Evolutionary conservation across 2,329 filamentous ascomycete species (phyloP).

Genomic region (Colletotrichum horii): DNA sequence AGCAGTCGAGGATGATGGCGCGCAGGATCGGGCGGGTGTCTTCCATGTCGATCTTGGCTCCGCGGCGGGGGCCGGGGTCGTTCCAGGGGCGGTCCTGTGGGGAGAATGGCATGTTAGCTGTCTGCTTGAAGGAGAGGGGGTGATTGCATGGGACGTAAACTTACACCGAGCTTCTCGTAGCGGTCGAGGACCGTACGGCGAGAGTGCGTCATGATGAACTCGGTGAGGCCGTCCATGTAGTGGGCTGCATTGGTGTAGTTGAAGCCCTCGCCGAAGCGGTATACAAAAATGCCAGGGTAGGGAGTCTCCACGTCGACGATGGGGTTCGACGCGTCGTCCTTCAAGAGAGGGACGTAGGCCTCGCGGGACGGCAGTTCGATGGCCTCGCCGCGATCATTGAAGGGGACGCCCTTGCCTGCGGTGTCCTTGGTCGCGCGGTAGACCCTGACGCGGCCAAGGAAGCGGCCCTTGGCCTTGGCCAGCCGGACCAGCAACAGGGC

Average conservation of each 20-base stretch:
- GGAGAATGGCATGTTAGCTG: background rate
- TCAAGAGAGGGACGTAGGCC: constrained; percentile 46
- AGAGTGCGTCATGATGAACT: constrained; percentile 45
- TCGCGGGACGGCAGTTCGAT: constrained; percentile 28
- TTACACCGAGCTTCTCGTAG: constrained; percentile 52
- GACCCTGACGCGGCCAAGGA: constrained; percentile 45
- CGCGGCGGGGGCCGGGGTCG: constrained; percentile 48
- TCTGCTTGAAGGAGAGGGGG: fast-evolving
- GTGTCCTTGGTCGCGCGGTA: constrained; percentile 23
- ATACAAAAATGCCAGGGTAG: constrained; percentile 56
- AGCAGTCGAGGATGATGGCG: constrained; percentile 63
- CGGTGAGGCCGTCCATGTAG: constrained; percentile 47
- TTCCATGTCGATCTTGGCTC: constrained; percentile 31
- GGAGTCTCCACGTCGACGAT: constrained; percentile 44
- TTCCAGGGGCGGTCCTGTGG: constrained; percentile 59
- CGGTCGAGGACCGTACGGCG: constrained; percentile 43
- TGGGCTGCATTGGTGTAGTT: constrained; percentile 58
- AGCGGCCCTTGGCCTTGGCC: constrained; percentile 50
- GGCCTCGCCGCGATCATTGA: constrained; percentile 21
- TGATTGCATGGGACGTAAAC: constrained; percentile 19
- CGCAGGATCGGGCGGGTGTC: constrained; percentile 51
- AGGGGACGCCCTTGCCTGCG: constrained; percentile 19
- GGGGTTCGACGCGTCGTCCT: constrained; percentile 50
- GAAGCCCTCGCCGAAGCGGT: constrained; percentile 56
- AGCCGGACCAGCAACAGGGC: constrained; percentile 49